Evolutionary conservation across 768 basidiomycete genomes (phyloP).

Genomic region (Russula griseocarnosa): DNA sequence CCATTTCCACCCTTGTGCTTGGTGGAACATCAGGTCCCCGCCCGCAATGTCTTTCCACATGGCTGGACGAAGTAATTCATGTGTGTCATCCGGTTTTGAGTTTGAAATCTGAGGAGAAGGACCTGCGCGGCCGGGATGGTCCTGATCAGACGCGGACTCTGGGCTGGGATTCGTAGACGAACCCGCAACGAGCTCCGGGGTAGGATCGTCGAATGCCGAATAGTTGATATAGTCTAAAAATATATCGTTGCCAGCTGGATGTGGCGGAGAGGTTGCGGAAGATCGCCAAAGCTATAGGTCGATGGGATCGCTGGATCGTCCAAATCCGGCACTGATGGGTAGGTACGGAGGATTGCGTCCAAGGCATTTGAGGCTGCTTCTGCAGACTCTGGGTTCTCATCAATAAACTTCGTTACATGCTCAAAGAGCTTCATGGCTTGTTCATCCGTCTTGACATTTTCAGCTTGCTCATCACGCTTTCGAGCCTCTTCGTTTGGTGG

Average conservation of each 20-base stretch:
- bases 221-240: constrained; percentile 68
- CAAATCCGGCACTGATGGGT: constrained; percentile 39
- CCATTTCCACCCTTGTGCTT: constrained; percentile 62
- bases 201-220: constrained; percentile 53
- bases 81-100: constrained; percentile 45
- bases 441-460: constrained; percentile 56
- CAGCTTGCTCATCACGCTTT: constrained; percentile 28
- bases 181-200: constrained; percentile 66
- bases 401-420: constrained; percentile 60
- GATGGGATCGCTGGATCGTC: constrained; percentile 36
- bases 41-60: constrained; percentile 70
- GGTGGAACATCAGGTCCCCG: constrained; percentile 68
- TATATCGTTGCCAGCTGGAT: constrained; percentile 41
- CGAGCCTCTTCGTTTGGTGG: constrained; percentile 45
- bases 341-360: constrained; percentile 60
- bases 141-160: constrained; percentile 63
- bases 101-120: constrained; percentile 42
- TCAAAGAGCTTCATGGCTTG: constrained; percentile 61
- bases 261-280: constrained; percentile 29
- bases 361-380: constrained; percentile 53
- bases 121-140: constrained; percentile 39
- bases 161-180: constrained; percentile 77
- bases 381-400: constrained; percentile 41
- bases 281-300: constrained; percentile 32
- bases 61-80: constrained; percentile 52